Evolutionary conservation across 208 protist genomes (phyloP), one percentile per base, ranked within the genome.

Genomic region (Wallacemonas sp.): DNA sequence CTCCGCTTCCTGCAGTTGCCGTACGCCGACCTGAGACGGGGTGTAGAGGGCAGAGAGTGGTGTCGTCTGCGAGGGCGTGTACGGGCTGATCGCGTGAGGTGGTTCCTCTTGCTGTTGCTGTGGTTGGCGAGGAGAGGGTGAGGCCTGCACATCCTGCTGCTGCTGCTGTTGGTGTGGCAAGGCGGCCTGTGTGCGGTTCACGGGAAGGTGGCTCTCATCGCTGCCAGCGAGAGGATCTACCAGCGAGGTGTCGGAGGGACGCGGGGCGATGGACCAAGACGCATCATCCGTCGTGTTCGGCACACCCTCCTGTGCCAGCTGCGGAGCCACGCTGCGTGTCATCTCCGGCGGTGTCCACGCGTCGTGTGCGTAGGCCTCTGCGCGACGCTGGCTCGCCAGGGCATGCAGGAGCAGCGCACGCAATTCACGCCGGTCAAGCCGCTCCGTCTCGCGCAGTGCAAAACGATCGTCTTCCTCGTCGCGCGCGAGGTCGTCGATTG

Each of bases 381-480:
- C 51, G 41, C 51, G 51, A 17, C 51, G 51, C n/a, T 58, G 51
- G 51, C 6, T 15, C 30, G 51, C 51, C 9, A 58, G 51, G 4
- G 30, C 3, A 31, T 58, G 28, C 11, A 58, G 28, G 22, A 47
- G 30, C n/a, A 53, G 15, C 24, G 30, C 45, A 15, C 70, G 69
- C 17, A 81, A 31, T 19, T 36, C 51, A 2, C 76, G 65, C 6
- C 80, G 73, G 38, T 68, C 69, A 12, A 84, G 68, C 5, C 84
- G 70, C 66, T 87, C 77, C 22, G 53, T 63, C 42, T 86, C 84
- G 8, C 62, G 53, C 34, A 87, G 45, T 2, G 62, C 51, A 26
- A 66, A 60, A 24, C 80, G 76, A n/a, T 59, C 74, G 34, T 84
- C 71, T 1, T 70, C 74, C 59, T 87, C 79, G 15, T 90, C 80